These are phyloP conservation scores for Phaeolepiota aurea DNA, from an alignment of 768 basidiomycete species.

Conservation along the genomic window DNA sequence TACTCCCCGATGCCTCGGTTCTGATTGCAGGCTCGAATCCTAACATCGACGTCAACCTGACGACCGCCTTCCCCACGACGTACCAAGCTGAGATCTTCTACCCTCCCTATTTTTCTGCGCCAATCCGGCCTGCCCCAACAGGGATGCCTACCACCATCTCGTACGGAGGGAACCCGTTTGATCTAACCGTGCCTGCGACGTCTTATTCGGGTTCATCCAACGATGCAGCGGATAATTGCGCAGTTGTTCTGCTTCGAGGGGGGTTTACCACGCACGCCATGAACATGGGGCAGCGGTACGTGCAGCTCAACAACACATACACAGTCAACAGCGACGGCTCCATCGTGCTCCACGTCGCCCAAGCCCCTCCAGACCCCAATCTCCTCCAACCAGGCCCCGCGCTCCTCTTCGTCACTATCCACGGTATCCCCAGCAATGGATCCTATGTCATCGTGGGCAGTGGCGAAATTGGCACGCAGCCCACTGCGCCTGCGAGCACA, in stretches of 20 bases:
- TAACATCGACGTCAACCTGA: constrained; percentile 69
- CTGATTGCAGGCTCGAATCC: constrained; percentile 91
- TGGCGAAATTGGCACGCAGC: constrained; percentile 70
- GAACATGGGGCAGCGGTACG: constrained; percentile 80
- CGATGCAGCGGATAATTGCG: constrained; percentile 64
- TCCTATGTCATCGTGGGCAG: constrained; percentile 71
- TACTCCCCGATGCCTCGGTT: constrained; percentile 82
- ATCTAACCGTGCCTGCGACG: constrained; percentile 57
- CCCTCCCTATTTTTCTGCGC: constrained; percentile 76
- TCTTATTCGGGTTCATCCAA: constrained; percentile 65
- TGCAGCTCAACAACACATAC: constrained; percentile 83
- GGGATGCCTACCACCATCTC: constrained; percentile 67
- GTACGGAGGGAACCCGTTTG: constrained; percentile 80
- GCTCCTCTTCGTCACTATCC: constrained; percentile 73
- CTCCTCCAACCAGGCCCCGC: constrained; percentile 87
- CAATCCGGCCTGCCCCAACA: constrained; percentile 56
- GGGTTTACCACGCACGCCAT: constrained; percentile 83
- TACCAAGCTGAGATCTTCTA: constrained; percentile 87
- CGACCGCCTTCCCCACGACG: constrained; percentile 62
- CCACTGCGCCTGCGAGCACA: constrained; percentile 28
- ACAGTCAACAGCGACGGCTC: constrained; percentile 72
- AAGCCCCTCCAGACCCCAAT: constrained; percentile 78
- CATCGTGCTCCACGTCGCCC: constrained; percentile 71
- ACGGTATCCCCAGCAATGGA: constrained; percentile 80
- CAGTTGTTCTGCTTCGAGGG: constrained; percentile 71